phyloP scores from a whole-genome alignment of 495 filamentous ascomycete genomes.

The Hyaloscypha finlandica region DNA sequence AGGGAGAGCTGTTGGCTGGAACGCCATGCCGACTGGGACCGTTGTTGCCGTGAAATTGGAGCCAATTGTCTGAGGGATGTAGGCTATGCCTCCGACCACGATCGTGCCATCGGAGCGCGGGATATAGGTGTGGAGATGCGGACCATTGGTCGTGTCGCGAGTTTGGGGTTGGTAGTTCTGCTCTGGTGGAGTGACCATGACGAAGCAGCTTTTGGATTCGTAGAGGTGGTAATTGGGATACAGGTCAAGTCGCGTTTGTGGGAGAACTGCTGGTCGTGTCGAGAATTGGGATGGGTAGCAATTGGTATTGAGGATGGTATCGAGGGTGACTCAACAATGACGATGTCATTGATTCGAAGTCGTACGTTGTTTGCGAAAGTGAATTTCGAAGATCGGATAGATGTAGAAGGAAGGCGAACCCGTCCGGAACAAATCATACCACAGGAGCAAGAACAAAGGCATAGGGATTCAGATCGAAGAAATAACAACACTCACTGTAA shows the following conservation, averaged over 20 bases:
- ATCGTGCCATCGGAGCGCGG: conserved; percentile 42
- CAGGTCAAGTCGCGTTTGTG: neutral
- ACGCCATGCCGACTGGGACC: neutral
- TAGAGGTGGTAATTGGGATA: neutral
- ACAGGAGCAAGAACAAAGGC: conserved; percentile 8
- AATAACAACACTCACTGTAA: conserved; percentile 10
- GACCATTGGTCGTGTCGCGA: conserved; percentile 45
- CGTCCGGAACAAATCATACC: neutral
- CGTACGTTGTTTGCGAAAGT: neutral
- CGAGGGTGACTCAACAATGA: neutral
- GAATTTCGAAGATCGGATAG: neutral
- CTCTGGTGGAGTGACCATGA: conserved; percentile 8
- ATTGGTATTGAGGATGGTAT: neutral
- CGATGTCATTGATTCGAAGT: neutral
- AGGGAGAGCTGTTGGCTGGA: conserved; percentile 5
- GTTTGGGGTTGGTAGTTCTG: conserved; percentile 49
- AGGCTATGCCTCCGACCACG: conserved; percentile 24
- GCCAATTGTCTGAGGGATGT: conserved; percentile 4
- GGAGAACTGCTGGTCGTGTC: neutral
- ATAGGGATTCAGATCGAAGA: conserved; percentile 17
- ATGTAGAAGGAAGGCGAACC: neutral
- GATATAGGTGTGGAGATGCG: conserved; percentile 45
- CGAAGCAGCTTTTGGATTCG: neutral
- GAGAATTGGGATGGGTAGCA: neutral
- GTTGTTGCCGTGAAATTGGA: neutral